These are phyloP conservation scores for Skeletonema potamos DNA, from an alignment of 108 stramenopile genomes.

Conservation along the genomic window DNA sequence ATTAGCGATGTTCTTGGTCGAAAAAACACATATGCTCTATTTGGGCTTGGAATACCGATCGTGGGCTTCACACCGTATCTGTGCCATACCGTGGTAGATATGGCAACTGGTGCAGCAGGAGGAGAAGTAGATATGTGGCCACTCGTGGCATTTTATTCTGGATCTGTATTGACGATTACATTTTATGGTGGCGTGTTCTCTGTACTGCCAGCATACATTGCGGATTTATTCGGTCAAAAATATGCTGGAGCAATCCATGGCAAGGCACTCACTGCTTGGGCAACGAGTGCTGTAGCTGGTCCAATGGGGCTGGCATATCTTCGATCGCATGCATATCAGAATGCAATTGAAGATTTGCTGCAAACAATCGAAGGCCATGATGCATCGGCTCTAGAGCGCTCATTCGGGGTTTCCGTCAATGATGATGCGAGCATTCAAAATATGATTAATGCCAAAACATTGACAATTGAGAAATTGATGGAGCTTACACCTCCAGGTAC, in stretches of 20 bases:
- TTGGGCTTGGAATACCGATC: conserved; percentile 69
- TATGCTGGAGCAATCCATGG: conserved; percentile 83
- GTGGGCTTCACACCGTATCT: conserved; percentile 49
- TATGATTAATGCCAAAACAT: conserved; percentile 71
- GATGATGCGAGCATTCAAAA: conserved; percentile 45
- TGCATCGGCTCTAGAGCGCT: conserved; percentile 53
- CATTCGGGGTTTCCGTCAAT: conserved; percentile 59
- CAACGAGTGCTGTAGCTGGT: conserved; percentile 60
- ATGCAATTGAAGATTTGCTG: conserved; percentile 69
- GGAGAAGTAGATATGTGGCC: conserved; percentile 40
- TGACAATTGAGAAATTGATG: conserved; percentile 78
- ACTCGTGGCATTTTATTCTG: conserved; percentile 63
- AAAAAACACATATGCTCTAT: conserved; percentile 59
- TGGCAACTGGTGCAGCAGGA: conserved; percentile 11
- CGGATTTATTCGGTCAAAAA: conserved; percentile 83
- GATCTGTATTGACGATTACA: conserved; percentile 66
- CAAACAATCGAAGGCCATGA: conserved; percentile 41
- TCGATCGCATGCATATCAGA: conserved; percentile 49
- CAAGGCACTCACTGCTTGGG: conserved; percentile 67
- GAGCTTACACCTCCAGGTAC: conserved; percentile 63
- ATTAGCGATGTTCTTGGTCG: conserved; percentile 72
- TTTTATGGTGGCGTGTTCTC: conserved; percentile 80
- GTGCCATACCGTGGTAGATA: conserved; percentile 43
- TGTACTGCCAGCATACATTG: conserved; percentile 83
- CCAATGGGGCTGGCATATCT: conserved; percentile 70